Base-by-base conservation (phyloP, 257 asterid species). In the Nicotiana tabacum region DNA sequence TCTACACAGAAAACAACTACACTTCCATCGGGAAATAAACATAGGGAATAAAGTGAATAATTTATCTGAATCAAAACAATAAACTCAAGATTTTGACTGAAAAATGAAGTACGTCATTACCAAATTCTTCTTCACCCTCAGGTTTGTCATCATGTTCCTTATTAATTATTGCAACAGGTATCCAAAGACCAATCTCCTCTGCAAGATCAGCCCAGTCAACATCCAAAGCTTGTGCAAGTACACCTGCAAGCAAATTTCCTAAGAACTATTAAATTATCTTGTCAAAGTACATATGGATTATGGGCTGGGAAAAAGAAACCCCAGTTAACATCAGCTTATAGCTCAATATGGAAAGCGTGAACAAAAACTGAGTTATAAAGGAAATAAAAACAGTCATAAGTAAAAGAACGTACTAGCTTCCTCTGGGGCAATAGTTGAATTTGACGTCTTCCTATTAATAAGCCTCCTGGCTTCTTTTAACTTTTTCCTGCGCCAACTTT, bases 101-200 rank as follows among this genome's bases (percentile, higher is more conserved):
- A 66, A 70, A 60, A 17, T 66, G 55, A 85, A 53, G 60, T 48
- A 76, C 65, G 83, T 85, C 46, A 72, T 84, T 91, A 95, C 99
- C 98, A 58, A 86, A 83, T 16, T 96, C 98, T 58, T 90, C 97
- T 72, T 72, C 79, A 81, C 92, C 97, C 72, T 92, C 94, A 27
- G 95, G 97, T 82, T 92, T 96, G 89, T 96, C 98, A 53, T 96
- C 89, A 66, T 91, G 98, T 65, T 96, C 98, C 84, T 72, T 88
- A 87, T 93, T 88, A 77, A 87, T 69, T 77, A 91, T 76, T 86
- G 90, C 82, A 83, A 85, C 85, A 7, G 96, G 98, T 84, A 94
- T 87, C 98, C 96, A 96, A 67, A 96, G 89, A 85, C 98, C 98
- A 33, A 92, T 90, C 77, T 88, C 92, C 82, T 94, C 96, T 6